These are phyloP conservation scores for Oryza coarctata DNA, from an alignment of 176 grass and related monocot species.

Conservation along the genomic window DNA sequence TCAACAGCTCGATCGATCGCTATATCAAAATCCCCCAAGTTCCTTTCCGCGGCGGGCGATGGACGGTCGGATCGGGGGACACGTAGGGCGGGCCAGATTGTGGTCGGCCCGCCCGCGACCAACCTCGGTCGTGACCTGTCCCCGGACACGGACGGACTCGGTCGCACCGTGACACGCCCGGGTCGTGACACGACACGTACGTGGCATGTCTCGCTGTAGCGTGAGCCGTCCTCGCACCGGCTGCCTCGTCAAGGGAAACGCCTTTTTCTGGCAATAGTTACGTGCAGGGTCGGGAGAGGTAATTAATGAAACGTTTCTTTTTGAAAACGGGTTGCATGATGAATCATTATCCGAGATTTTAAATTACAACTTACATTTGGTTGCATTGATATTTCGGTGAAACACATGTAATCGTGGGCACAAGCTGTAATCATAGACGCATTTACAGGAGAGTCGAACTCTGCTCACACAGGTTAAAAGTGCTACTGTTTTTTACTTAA, in stretches of 20 bases:
- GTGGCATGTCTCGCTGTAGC: not conserved
- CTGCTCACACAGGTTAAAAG: too few species aligned
- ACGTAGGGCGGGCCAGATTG: not conserved
- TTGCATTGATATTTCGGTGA: not conserved
- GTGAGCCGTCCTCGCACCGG: not conserved
- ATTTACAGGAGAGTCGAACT: too few species aligned
- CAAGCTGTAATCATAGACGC: too few species aligned
- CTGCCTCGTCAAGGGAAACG: not conserved
- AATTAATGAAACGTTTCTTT: not conserved
- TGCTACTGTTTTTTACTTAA: too few species aligned
- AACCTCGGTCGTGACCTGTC: slow-evolving; percentile 23
- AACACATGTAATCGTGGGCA: not conserved
- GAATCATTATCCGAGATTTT: not conserved
- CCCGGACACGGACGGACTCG: not conserved
- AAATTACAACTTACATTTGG: not conserved
- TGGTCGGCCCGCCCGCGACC: slow-evolving; percentile 56
- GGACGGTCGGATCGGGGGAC: not conserved
- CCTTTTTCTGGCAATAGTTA: not conserved
- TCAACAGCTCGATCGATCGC: not conserved
- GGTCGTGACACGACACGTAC: not conserved
- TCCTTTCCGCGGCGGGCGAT: not conserved
- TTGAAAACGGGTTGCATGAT: not conserved
- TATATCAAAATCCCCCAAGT: not conserved
- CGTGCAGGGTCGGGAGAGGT: not conserved
- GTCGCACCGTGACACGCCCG: too few species aligned